phyloP scores from a whole-genome alignment of 1,284 basidiomycete species.

The Ustilago shanxiensis region DNA sequence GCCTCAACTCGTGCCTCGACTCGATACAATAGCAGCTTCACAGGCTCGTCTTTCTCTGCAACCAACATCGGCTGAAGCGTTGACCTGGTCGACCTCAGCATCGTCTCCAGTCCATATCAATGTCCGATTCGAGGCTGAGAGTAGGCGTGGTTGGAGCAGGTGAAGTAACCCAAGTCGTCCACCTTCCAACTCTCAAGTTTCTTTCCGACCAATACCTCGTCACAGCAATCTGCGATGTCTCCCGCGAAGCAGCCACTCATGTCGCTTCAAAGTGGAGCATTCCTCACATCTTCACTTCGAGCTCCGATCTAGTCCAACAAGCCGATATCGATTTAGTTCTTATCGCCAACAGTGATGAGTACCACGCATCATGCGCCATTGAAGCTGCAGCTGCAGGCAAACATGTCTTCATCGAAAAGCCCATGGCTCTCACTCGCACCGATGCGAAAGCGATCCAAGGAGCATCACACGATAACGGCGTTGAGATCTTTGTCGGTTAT shows the following conservation, averaged over 20 bases:
- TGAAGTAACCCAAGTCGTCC: conserved; percentile 63
- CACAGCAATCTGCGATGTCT: conserved; percentile 70
- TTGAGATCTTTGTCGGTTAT: conserved; percentile 70
- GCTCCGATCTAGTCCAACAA: conserved; percentile 56
- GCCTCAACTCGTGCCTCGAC: background rate
- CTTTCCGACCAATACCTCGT: conserved; percentile 60
- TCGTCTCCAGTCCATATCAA: background rate
- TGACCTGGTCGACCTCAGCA: no score
- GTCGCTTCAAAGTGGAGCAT: conserved; percentile 67
- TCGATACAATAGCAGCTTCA: no score
- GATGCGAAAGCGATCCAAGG: conserved; percentile 44
- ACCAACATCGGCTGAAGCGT: no score
- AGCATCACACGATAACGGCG: conserved; percentile 29
- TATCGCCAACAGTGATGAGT: conserved; percentile 57
- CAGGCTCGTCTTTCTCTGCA: no score
- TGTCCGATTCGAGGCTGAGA: conserved; percentile 21
- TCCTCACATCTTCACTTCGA: conserved; percentile 34
- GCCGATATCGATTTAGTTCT: conserved; percentile 65
- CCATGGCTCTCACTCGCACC: conserved; percentile 51
- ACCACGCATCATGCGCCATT: conserved; percentile 50
- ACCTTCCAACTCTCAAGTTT: conserved; percentile 65
- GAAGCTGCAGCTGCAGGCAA: conserved; percentile 48
- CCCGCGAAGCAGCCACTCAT: conserved; percentile 57
- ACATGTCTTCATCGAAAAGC: conserved; percentile 62
- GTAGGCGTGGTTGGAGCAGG: conserved; percentile 65